Base-by-base conservation (phyloP, 768 basidiomycete species). In the Termitomyces titanicus region DNA sequence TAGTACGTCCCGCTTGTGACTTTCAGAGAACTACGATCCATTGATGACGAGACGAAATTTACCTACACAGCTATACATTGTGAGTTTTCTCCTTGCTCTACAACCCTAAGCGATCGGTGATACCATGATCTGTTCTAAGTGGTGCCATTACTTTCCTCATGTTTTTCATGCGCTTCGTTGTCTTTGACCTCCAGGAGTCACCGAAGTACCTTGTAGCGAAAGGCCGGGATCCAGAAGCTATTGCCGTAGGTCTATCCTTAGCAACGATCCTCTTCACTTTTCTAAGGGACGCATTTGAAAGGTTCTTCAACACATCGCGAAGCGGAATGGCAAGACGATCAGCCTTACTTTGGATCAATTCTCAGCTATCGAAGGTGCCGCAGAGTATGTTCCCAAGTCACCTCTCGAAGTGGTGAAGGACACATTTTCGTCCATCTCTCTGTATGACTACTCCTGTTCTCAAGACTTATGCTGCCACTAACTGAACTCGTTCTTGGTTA, bases 181-280 rank as follows among this genome's bases (percentile, higher is more conserved):
- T 85, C 24, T 84, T 86, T 58, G 77, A 76, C 56, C 71, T 86
- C 50, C 78, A 82, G 61, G 85, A 85, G 62, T 81, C 81, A 0
- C 78, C 84, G 9, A 86, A 86, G 61, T 86, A 79, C 66, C 74
- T 85, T 20, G 69, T 84, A 22, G 76, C 75, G 5, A 78, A 80
- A 61, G 82, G 82, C 24, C 76, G 77, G 39, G 83, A 86, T 60
- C 71, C 72, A 46, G 81, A 84, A 43, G 83, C 83, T 6, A 70
- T 85, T 46, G 67, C 70, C 57, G 78, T 78, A 38, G 24, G 68
- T 45, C 44, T 44, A 3, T 24, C 53, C 27, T 17, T 54, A 43
- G 18, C 29, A 22, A n/a, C n/a, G 5, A 18, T 5, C 13, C n/a
- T 22, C 17, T 42, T 49, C 5, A 22, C 22, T 48, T 25, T 51